Conservation (phyloP, 148 eudicot species). For the Amaranthus palmeri region DNA sequence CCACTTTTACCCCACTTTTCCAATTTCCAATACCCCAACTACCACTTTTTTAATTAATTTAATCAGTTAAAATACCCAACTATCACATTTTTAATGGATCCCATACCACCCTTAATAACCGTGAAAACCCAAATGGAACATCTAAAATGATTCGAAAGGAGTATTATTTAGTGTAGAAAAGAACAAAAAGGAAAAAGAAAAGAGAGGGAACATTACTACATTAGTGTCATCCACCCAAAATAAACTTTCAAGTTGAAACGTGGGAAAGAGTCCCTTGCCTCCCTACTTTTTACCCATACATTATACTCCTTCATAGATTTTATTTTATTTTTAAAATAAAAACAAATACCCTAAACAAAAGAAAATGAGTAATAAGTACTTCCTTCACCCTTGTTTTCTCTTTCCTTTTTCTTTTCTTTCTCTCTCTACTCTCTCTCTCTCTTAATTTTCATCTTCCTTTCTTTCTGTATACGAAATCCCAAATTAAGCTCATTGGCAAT, state of each 20-base stretch:
- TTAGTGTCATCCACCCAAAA: not conserved
- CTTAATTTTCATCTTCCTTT: conserved; percentile 14
- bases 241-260: not conserved
- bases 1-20: no score
- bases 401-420: not conserved
- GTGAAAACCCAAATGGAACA: no score
- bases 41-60: no score
- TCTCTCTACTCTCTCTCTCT: not conserved
- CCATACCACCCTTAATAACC: no score
- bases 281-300: not conserved
- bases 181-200: no score
- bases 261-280: conserved; percentile 3
- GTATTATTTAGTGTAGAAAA: no score
- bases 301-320: not conserved
- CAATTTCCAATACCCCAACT: no score
- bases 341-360: not conserved
- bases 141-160: no score
- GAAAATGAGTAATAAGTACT: not conserved
- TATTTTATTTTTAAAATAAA: no score
- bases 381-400: not conserved
- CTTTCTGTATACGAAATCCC: conserved; percentile 36
- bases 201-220: no score
- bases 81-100: no score
- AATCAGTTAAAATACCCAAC: no score
- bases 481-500: conserved; percentile 19